Percentiles rank a stretch among this genome's conserved stretches.
Conservation (phyloP, 352 stramenopile genomes). For the Phytophthora citricola region DNA sequence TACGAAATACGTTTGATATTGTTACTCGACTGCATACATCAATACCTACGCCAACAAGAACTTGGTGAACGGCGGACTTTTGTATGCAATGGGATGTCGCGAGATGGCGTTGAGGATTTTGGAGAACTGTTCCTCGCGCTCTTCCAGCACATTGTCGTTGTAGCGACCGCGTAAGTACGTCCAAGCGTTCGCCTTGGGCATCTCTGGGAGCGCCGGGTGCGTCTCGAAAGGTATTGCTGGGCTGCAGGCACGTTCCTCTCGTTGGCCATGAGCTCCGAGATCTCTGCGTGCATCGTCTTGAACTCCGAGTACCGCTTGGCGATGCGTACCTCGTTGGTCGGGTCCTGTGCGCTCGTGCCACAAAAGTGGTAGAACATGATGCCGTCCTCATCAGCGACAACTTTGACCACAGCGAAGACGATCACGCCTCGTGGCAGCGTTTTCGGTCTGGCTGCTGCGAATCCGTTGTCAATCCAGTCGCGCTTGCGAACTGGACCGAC, state of each 20-base stretch:
- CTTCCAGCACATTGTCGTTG: constrained; percentile 53
- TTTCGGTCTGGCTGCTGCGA: constrained; percentile 8
- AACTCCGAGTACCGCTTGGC: constrained; percentile 81
- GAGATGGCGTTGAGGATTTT: constrained; percentile 73
- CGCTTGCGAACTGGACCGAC: constrained; percentile 14
- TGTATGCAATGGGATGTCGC: constrained; percentile 51
- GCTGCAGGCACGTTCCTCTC: constrained; percentile 45
- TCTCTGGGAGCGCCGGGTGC: constrained; percentile 61
- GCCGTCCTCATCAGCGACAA: constrained; percentile 37
- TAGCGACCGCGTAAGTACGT: constrained; percentile 45
- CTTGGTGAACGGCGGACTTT: constrained; percentile 46
- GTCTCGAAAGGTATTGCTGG: constrained; percentile 51
- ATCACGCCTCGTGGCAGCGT: constrained; percentile 18
- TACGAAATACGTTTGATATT: constrained; percentile 3
- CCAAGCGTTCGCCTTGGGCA: constrained; percentile 49
- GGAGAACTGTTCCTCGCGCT: constrained; percentile 62
- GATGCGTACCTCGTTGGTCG: constrained; percentile 45
- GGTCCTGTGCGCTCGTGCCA: constrained; percentile 41
- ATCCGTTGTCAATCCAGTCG: no score
- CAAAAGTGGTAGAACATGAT: constrained; percentile 61
- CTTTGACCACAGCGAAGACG: constrained; percentile 40
- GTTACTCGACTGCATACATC: neutral
- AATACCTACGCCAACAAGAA: constrained; percentile 42
- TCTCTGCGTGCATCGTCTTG: constrained; percentile 58
- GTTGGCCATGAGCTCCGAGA: constrained; percentile 62